Evolutionary conservation across 495 filamentous ascomycete species (phyloP).

Genomic region (Aspergillus heteromorphus): DNA sequence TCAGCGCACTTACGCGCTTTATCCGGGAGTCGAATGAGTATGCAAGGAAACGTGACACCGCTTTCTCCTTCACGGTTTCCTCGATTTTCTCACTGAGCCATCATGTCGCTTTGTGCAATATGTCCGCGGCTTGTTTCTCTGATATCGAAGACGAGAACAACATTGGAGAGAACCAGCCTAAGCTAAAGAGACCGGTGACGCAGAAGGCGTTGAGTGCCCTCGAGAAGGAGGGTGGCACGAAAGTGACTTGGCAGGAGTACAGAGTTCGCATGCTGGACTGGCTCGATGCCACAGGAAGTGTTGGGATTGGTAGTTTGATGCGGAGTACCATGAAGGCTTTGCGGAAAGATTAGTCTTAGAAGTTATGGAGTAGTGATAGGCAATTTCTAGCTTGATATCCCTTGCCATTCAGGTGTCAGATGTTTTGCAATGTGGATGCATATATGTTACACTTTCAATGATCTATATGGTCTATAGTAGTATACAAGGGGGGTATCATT

Average conservation of each 20-base stretch:
- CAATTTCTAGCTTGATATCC: background rate
- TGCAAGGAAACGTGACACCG: constrained; percentile 30
- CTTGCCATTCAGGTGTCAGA: background rate
- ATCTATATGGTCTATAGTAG: background rate
- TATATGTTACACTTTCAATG: background rate
- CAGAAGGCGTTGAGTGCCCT: constrained; percentile 58
- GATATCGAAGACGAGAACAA: constrained; percentile 58
- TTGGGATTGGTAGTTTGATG: constrained; percentile 68
- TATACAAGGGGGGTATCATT: background rate
- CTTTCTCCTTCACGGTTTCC: constrained; percentile 42
- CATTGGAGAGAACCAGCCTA: constrained; percentile 41
- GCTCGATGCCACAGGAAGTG: constrained; percentile 59
- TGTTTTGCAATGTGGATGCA: background rate
- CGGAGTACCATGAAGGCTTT: constrained; percentile 79
- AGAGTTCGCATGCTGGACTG: constrained; percentile 65
- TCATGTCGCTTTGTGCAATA: constrained; percentile 58
- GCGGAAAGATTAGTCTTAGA: constrained; percentile 27
- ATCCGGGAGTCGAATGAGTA: constrained; percentile 33
- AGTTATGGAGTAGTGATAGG: background rate
- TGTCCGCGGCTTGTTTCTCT: constrained; percentile 60
- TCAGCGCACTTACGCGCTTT: constrained; percentile 45
- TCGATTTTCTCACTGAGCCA: constrained; percentile 66
- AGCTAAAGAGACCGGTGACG: constrained; percentile 73
- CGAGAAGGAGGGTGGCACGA: constrained; percentile 63
- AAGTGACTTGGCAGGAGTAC: constrained; percentile 69